Evolutionary conservation across 23 red algal species (phyloP), one percentile per base, ranked within the genome.

Genomic region (Chondrus crispus): DNA sequence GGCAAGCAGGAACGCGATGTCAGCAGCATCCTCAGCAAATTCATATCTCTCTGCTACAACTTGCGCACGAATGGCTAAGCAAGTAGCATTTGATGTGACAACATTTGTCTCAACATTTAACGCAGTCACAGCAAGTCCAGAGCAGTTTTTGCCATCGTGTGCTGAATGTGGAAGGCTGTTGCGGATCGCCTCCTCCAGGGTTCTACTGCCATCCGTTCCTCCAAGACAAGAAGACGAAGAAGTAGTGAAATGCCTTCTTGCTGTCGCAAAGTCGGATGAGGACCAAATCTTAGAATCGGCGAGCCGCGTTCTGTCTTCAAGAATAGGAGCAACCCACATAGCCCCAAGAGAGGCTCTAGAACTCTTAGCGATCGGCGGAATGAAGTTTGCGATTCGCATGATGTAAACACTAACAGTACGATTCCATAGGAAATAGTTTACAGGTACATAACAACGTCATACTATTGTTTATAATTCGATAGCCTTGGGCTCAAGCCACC

Each of bases 1-100:
- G 26, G 89, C 76, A 19, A 92, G 62, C 47, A 30, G 89, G 20
- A 92, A 92, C 75, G 89, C 89, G 9, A 84, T 92, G 79, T 62
- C 89, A 29, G 75, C 76, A 50, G 89, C 89, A 13, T 79, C 89
- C 8, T 48, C 53, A 29, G 46, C 64, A 13, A 92, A 92, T 73
- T 60, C 63, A 8, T 92, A 78, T 33, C 76, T 92, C 32, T 74
- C 54, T n/a, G 46, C 89, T 3, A 73, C 45, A 4, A 29, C 49
- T 30, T 64, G 55, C 51, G 89, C 89, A 11, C 55, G 68, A 6
- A 92, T 92, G 89, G 89, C 89, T 5, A 74, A 77, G 62, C 76
- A 92, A 84, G 46, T 92, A 2, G 89, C 89, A 3, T 50, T 69
- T 53, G 89, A 92, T 37, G 76, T 51, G 39, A 62, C 41, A 12